These are phyloP conservation scores for Ceratorhiza oryzae-sativae DNA, from an alignment of 1,284 basidiomycete species.

Conservation along the genomic window DNA sequence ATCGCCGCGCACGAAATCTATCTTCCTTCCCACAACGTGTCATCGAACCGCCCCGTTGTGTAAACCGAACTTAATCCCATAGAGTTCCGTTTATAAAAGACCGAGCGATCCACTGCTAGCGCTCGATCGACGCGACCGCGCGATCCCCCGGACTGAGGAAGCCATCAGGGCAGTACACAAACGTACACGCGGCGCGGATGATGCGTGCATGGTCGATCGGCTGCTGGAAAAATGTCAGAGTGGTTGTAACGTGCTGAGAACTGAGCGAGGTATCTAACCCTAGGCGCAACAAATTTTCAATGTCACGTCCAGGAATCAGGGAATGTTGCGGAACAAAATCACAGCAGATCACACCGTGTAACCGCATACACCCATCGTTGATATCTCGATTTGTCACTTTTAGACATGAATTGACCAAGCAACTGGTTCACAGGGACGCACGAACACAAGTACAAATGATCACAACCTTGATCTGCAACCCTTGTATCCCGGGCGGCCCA, in stretches of 20 bases:
- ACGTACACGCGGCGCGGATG: not conserved
- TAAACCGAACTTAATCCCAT: not conserved
- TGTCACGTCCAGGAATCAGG: not conserved
- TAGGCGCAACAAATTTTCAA: not conserved
- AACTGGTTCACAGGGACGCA: not conserved
- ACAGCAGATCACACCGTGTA: not conserved
- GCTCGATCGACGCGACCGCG: not conserved
- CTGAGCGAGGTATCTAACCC: not conserved
- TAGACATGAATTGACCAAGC: not conserved
- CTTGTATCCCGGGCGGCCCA: not conserved
- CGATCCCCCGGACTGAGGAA: not conserved
- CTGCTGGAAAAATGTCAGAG: not conserved
- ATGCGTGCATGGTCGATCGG: not conserved
- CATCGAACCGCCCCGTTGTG: slow-evolving; percentile 1
- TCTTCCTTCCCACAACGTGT: not conserved
- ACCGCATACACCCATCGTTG: not conserved
- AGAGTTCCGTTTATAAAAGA: not conserved
- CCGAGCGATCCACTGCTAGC: not conserved
- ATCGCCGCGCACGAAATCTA: not conserved
- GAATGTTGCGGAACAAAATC: not conserved
- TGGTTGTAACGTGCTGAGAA: not conserved
- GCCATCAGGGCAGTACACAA: not conserved
- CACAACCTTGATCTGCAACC: slow-evolving; percentile 4
- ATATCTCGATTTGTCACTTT: not conserved
- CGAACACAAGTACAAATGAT: not conserved